A percentile compares a stretch with the other conserved stretches of the same genome.
phyloP scores from a whole-genome alignment of 805 yeast genomes.

The Suhomyces sp. region DNA sequence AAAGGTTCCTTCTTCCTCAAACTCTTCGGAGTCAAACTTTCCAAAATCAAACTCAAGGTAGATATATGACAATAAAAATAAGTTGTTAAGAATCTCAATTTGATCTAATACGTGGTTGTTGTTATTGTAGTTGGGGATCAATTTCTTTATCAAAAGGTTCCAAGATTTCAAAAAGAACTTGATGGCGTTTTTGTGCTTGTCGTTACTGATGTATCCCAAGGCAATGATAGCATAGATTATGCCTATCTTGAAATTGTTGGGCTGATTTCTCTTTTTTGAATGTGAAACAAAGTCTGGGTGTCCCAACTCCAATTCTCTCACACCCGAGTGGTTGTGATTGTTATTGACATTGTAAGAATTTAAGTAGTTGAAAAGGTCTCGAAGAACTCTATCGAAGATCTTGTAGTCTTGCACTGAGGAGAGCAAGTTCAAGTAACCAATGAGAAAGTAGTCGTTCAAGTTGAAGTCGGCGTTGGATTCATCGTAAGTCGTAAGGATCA shows the following conservation, averaged over 20 bases:
- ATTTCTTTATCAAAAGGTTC: conserved; percentile 36
- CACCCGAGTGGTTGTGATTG: conserved; percentile 5
- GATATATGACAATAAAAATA: conserved; percentile 44
- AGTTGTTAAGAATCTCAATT: conserved; percentile 44
- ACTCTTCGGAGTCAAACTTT: conserved; percentile 9
- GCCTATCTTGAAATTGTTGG: conserved; percentile 36
- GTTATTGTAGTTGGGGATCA: conserved; percentile 34
- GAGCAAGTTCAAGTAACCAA: conserved; percentile 29
- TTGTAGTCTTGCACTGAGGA: conserved; percentile 12
- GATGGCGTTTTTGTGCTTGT: conserved; percentile 32
- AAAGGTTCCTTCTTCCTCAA: conserved; percentile 11
- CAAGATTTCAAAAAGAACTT: conserved; percentile 45
- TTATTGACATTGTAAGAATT: conserved; percentile 15
- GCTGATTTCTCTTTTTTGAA: conserved; percentile 7
- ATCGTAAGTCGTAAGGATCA: conserved; percentile 14
- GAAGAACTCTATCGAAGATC: conserved; percentile 20
- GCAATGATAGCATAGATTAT: conserved; percentile 46
- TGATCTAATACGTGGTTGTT: conserved; percentile 27
- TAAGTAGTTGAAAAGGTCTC: conserved; percentile 23
- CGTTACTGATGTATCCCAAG: conserved; percentile 36
- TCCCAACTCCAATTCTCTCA: conserved; percentile 4
- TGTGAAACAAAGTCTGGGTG: background rate
- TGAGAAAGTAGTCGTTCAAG: conserved; percentile 29
- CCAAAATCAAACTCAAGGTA: conserved; percentile 41
- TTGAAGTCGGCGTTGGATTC: conserved; percentile 9